phyloP scores from a whole-genome alignment of 1,284 basidiomycete genomes.

The Malassezia sp. region DNA sequence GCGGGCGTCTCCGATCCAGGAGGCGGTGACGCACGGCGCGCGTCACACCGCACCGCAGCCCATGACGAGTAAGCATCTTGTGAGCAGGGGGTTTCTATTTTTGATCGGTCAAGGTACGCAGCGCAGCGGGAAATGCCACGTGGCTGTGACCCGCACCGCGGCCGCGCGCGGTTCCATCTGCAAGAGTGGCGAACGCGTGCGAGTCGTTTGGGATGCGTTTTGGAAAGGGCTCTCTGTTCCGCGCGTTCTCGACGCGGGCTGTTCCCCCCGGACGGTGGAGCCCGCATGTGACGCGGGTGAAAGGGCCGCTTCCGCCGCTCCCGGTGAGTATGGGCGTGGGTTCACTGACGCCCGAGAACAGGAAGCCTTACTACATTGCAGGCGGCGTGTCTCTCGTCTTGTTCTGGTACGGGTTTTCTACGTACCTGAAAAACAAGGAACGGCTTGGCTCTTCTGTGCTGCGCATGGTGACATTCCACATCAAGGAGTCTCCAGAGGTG shows the following conservation, averaged over 20 bases:
- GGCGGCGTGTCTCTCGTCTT: conserved; percentile 8
- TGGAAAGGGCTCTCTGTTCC: neutral
- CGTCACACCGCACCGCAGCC: too few relatives aligned
- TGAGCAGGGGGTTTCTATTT: too few relatives aligned
- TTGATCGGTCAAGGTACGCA: too few relatives aligned
- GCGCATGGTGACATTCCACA: conserved; percentile 22
- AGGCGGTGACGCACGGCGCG: too few relatives aligned
- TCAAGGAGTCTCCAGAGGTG: conserved; percentile 21
- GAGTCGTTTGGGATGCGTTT: too few relatives aligned
- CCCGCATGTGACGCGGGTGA: conserved; percentile 12
- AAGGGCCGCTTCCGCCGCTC: conserved; percentile 6
- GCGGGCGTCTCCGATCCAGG: too few relatives aligned
- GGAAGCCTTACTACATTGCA: conserved; percentile 6
- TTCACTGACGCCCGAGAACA: conserved; percentile 1
- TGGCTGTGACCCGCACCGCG: neutral
- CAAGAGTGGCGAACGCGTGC: neutral
- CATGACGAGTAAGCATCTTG: too few relatives aligned
- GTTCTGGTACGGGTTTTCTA: conserved; percentile 24
- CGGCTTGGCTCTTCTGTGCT: conserved; percentile 26
- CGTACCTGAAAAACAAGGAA: conserved; percentile 38
- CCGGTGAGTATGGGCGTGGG: neutral
- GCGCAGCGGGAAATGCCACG: too few relatives aligned
- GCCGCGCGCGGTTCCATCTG: neutral
- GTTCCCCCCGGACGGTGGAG: conserved; percentile 11
- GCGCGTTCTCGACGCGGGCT: conserved; percentile 1